Evolutionary conservation across 129 eudicot species (phyloP).

Genomic region (Centella asiatica): DNA sequence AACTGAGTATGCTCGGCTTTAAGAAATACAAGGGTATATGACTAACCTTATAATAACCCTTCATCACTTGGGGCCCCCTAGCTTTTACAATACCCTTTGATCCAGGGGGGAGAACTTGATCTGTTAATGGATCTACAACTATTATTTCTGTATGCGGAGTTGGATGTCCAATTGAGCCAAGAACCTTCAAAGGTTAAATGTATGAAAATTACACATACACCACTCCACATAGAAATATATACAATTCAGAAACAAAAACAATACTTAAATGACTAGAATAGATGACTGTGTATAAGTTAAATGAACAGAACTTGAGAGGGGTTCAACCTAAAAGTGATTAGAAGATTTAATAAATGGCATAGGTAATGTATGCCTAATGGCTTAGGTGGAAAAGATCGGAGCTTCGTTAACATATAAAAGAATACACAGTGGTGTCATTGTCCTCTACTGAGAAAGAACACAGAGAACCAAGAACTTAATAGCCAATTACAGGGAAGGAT

Average conservation of each 20-base stretch:
- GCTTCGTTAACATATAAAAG: background rate
- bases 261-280: conserved; percentile 3
- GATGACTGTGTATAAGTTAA: background rate
- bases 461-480: background rate
- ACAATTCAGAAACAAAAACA: background rate
- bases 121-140: conserved; percentile 72
- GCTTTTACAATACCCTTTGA: conserved; percentile 78
- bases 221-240: conserved; percentile 10
- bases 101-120: conserved; percentile 63
- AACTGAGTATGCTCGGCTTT: background rate
- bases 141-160: conserved; percentile 56
- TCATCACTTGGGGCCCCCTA: conserved; percentile 91
- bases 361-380: background rate
- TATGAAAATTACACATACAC: conserved; percentile 25
- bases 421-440: background rate
- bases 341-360: background rate
- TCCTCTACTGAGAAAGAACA: background rate
- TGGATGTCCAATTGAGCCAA: conserved; percentile 79
- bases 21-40: background rate
- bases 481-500: too few relatives aligned
- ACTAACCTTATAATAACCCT: conserved; percentile 85
- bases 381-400: background rate
- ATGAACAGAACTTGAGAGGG: background rate
- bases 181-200: conserved; percentile 65
- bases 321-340: background rate